phyloP scores from a whole-genome alignment of 768 basidiomycete species.

The Leccinum variicolor region DNA sequence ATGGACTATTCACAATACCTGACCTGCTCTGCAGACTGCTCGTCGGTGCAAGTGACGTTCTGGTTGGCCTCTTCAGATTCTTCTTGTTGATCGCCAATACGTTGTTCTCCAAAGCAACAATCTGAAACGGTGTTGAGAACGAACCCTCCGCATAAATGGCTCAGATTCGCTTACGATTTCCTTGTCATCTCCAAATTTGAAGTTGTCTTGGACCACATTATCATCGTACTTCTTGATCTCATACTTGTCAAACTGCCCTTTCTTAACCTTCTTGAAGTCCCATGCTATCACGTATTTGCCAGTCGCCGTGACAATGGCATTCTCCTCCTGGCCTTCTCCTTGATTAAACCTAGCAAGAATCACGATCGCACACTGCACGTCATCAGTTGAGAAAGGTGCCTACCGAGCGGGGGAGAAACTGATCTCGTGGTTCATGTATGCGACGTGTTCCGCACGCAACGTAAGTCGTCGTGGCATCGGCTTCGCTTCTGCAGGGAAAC shows the following conservation, averaged over 20 bases:
- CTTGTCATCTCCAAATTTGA: conserved; percentile 96
- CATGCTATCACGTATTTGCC: conserved; percentile 92
- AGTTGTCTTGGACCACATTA: conserved; percentile 93
- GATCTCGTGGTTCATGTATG: conserved; percentile 87
- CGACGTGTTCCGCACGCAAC: conserved; percentile 86
- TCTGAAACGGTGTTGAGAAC: conserved; percentile 43
- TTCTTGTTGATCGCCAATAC: conserved; percentile 95
- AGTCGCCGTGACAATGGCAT: conserved; percentile 92
- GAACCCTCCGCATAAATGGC: not conserved
- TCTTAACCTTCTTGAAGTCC: conserved; percentile 97
- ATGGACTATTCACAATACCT: conserved; percentile 67
- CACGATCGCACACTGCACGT: not conserved
- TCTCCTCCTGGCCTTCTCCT: conserved; percentile 84
- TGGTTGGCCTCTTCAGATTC: conserved; percentile 77
- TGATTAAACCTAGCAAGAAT: conserved; percentile 75
- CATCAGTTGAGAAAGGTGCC: conserved; percentile 8
- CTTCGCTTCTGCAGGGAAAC: conserved; percentile 93
- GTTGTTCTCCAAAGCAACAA: conserved; percentile 93
- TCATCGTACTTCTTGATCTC: conserved; percentile 97
- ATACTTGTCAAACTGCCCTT: conserved; percentile 86
- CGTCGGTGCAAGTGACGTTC: conserved; percentile 60
- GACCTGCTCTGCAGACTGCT: conserved; percentile 48
- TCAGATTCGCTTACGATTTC: conserved; percentile 69
- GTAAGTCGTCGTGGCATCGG: conserved; percentile 87
- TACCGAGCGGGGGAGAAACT: conserved; percentile 93